These are phyloP conservation scores for Moringa oleifera DNA, from an alignment of 345 rosid species.

Conservation along the genomic window DNA sequence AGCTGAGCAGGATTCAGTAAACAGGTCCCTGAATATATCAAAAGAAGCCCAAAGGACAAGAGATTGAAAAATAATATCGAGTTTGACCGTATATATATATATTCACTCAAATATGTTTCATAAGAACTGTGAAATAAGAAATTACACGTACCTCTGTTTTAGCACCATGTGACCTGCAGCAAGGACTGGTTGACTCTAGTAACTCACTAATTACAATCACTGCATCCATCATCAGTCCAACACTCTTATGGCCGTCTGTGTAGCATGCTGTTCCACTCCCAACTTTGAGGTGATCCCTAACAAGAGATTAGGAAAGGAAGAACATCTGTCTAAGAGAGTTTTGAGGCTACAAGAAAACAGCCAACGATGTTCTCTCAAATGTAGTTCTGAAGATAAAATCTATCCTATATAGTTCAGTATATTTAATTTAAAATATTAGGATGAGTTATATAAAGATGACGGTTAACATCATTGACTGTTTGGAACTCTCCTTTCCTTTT, in stretches of 20 bases:
- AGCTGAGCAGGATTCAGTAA: neutral
- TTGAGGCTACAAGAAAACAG: neutral
- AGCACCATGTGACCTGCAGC: constrained; percentile 33
- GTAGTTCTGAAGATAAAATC: too few species aligned
- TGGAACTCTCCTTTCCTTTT: too few species aligned
- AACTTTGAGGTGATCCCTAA: constrained; percentile 62
- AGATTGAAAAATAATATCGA: too few species aligned
- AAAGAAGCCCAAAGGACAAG: too few species aligned
- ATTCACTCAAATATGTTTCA: neutral
- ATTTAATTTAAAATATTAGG: constrained; percentile 8
- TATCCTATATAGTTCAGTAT: neutral
- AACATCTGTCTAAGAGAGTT: constrained; percentile 4
- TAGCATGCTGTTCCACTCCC: constrained; percentile 58
- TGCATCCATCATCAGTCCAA: constrained; percentile 57
- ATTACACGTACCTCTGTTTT: constrained; percentile 59
- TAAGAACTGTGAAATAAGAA: neutral
- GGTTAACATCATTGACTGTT: neutral
- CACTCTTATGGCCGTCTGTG: constrained; percentile 36
- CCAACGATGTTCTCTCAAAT: too few species aligned
- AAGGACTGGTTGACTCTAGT: constrained; percentile 35
- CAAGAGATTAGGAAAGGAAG: constrained; percentile 17
- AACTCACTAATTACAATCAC: constrained; percentile 59
- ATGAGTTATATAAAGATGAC: neutral
- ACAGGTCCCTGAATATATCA: too few species aligned
- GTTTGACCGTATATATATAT: neutral